Percentiles rank a stretch among this genome's conserved stretches.
These are phyloP conservation scores for Adansonia rubrostipa DNA, from an alignment of 441 rosid species.

Conservation along the genomic window DNA sequence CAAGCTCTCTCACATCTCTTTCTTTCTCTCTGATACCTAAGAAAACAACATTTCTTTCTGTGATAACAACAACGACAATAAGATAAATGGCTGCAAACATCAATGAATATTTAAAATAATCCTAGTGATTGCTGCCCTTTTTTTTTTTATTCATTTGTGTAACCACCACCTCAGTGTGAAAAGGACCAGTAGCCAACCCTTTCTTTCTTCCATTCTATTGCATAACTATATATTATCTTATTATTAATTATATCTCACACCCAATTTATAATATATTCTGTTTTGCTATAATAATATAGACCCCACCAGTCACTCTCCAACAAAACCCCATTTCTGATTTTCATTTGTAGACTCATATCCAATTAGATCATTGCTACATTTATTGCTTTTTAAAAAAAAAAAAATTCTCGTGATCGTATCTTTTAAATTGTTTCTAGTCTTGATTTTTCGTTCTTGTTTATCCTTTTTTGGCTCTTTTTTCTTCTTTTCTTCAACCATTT, in stretches of 20 bases:
- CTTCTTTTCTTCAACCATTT: conserved; percentile 4
- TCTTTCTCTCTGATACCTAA: neutral
- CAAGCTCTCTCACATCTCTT: neutral
- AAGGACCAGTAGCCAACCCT: conserved; percentile 37
- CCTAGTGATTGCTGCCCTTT: conserved; percentile 37
- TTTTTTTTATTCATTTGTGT: conserved; percentile 32
- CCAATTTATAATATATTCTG: conserved; percentile 21
- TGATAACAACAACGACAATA: neutral
- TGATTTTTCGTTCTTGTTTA: neutral
- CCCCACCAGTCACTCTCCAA: conserved; percentile 30
- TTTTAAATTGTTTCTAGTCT: neutral
- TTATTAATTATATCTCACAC: conserved; percentile 10
- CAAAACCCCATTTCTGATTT: conserved; percentile 7
- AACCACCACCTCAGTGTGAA: conserved; percentile 48
- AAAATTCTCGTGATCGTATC: neutral
- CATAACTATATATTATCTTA: conserved; percentile 22
- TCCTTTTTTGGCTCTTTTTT: neutral
- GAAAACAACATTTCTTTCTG: conserved; percentile 16
- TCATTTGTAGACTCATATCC: conserved; percentile 1
- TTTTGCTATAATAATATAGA: conserved; percentile 27
- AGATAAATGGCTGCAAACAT: conserved; percentile 21
- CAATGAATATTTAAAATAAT: conserved; percentile 24
- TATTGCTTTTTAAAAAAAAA: too few species aligned
- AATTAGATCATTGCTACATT: conserved; percentile 12
- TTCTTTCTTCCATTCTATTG: conserved; percentile 40